Percentiles rank a stretch among this genome's conserved stretches.
Conservation (phyloP, 148 eudicot species). For the Amaranthus hypochondriacus region DNA sequence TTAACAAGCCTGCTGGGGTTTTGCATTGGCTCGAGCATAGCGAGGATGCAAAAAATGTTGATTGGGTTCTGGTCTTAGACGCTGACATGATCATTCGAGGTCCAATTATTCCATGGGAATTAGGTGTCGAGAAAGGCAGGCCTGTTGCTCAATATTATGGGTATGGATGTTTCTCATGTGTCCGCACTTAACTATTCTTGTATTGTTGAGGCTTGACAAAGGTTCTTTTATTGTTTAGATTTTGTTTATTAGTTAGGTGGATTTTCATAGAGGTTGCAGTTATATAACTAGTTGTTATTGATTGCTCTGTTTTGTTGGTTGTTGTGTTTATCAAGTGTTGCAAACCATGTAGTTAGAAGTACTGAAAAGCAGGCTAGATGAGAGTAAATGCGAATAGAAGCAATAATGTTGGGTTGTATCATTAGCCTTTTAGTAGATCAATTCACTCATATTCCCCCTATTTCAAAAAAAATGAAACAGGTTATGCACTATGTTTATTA, state of each 20-base stretch:
- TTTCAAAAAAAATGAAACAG: neutral
- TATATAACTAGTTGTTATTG: neutral
- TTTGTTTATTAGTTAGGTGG: neutral
- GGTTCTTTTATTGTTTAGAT: no score
- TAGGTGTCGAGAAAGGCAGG: conserved; percentile 91
- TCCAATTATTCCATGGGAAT: conserved; percentile 89
- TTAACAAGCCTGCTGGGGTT: conserved; percentile 91
- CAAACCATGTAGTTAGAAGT: neutral
- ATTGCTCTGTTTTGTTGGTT: neutral
- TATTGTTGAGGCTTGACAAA: neutral
- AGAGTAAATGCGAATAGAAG: neutral
- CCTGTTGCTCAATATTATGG: conserved; percentile 94
- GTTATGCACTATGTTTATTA: no score
- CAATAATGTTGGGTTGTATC: neutral
- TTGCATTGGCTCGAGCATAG: conserved; percentile 87
- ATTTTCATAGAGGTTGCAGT: neutral
- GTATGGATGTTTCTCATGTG: conserved; percentile 32
- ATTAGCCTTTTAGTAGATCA: neutral
- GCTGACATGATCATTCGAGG: conserved; percentile 94
- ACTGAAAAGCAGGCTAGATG: neutral
- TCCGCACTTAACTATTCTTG: neutral
- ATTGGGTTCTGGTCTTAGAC: conserved; percentile 93
- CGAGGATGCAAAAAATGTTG: conserved; percentile 77
- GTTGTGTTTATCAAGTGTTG: conserved; percentile 5
- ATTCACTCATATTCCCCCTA: neutral